Evolutionary conservation across 495 filamentous ascomycete species (phyloP).

Genomic region (Trichoderma erinaceum): DNA sequence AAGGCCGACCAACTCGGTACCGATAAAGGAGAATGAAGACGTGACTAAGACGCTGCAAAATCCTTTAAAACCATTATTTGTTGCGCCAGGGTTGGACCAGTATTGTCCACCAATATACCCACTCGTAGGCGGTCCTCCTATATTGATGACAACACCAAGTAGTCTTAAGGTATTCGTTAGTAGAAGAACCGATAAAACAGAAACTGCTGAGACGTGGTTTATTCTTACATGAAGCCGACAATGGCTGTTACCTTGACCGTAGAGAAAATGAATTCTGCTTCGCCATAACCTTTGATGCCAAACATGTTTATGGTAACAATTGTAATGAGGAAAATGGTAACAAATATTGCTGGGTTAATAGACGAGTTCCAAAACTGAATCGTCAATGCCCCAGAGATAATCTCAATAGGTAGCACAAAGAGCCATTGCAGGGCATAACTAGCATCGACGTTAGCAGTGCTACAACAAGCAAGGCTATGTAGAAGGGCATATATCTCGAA

Average conservation of each 20-base stretch:
- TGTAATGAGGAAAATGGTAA: conserved; percentile 58
- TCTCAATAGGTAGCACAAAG: conserved; percentile 67
- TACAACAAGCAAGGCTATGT: conserved; percentile 7
- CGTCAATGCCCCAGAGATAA: conserved; percentile 69
- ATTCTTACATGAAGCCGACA: conserved; percentile 62
- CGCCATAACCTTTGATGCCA: conserved; percentile 68
- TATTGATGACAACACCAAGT: conserved; percentile 60
- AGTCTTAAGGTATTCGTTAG: conserved; percentile 36
- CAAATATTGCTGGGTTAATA: conserved; percentile 58
- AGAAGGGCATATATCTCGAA: not conserved
- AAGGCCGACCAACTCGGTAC: conserved; percentile 72
- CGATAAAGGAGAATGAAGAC: conserved; percentile 71
- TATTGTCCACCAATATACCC: conserved; percentile 63
- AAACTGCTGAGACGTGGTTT: conserved; percentile 14
- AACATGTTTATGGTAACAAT: conserved; percentile 68
- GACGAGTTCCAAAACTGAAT: conserved; percentile 62
- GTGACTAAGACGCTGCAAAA: conserved; percentile 76
- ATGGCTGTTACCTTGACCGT: conserved; percentile 68
- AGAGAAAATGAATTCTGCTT: conserved; percentile 71
- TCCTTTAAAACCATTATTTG: conserved; percentile 74
- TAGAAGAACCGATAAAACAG: not conserved
- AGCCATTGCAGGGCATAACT: conserved; percentile 78
- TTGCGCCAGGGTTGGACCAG: conserved; percentile 66
- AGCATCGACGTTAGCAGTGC: conserved; percentile 1
- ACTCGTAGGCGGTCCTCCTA: conserved; percentile 54